Base-by-base conservation (phyloP, 148 eudicot species). In the Bassia scoparia region DNA sequence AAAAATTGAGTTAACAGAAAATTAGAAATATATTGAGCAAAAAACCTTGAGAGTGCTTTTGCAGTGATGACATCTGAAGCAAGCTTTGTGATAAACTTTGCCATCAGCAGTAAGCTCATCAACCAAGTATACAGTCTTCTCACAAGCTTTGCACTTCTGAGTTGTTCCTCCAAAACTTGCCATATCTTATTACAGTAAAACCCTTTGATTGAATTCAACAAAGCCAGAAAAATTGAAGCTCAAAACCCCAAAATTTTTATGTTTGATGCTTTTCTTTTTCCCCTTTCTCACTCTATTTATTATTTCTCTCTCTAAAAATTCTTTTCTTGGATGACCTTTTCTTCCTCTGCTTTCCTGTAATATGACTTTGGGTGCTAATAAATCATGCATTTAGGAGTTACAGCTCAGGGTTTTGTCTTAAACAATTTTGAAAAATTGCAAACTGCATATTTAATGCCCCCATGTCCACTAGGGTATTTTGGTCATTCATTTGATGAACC, bases 61-160 rank as follows among this genome's bases (percentile, higher is more conserved):
- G 83, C 98, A 93, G 73, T 93, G 98, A 76, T 93, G 96, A 81
- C 98, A 93, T 80, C 96, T 93, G 74, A 93, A 93, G 62, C 98
- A 93, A 80, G 93, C 80, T 80, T 80, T 88, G 70, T 93, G 98
- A 78, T 76, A 93, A 52, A 93, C 91, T 80, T 87, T 93, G 56
- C 75, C 61, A 83, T 93, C 98, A 82, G 91, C 87, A 46, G 96
- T 80, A 61, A 93, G 90, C 71, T 93, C 82, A 82, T 93, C 98
- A 82, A 93, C 91, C 79, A 90, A 86, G 52, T 93, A 93, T 1
- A 93, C 98, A 37, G 93, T 90, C 82, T 93, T 93, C 26, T 90
- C 96, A 83, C 96, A 93, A 23, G 92, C 96, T 72, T 88, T 93
- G 24, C 98, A 93, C 71, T 90, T 93, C 83, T 90, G 93, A 56